A percentile compares a stretch with the other conserved stretches of the same genome.
Conservation (phyloP, 148 eudicot genomes). For the Vaccinium darrowii region DNA sequence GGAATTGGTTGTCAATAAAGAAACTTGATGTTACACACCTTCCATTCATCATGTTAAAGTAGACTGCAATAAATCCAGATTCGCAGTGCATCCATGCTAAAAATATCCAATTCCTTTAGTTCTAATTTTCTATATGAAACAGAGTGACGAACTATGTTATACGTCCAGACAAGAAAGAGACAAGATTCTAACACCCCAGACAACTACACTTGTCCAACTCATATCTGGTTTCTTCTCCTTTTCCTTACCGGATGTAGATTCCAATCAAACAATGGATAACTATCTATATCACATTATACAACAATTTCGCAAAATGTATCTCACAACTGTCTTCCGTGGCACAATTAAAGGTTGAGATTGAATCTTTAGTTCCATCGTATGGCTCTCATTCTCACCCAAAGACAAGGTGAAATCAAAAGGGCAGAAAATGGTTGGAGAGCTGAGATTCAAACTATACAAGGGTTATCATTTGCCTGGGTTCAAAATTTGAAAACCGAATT, state of each 20-base stretch:
- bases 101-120: background rate
- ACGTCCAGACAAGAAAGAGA: background rate
- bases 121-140: background rate
- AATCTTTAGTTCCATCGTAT: no score
- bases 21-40: background rate
- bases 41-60: background rate
- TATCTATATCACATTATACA: background rate
- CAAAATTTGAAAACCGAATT: no score
- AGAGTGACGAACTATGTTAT: background rate
- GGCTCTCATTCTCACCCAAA: no score
- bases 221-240: background rate
- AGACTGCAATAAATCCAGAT: background rate
- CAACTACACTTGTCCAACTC: background rate
- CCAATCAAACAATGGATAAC: background rate
- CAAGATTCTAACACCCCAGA: no score
- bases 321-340: no score
- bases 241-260: background rate
- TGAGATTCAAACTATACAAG: no score
- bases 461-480: no score
- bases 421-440: no score
- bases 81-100: no score
- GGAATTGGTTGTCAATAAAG: background rate
- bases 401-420: no score
- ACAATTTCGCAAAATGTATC: no score
- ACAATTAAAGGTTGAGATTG: no score